phyloP scores from a whole-genome alignment of 495 filamentous ascomycete species.

The Penicillium waksmanii region DNA sequence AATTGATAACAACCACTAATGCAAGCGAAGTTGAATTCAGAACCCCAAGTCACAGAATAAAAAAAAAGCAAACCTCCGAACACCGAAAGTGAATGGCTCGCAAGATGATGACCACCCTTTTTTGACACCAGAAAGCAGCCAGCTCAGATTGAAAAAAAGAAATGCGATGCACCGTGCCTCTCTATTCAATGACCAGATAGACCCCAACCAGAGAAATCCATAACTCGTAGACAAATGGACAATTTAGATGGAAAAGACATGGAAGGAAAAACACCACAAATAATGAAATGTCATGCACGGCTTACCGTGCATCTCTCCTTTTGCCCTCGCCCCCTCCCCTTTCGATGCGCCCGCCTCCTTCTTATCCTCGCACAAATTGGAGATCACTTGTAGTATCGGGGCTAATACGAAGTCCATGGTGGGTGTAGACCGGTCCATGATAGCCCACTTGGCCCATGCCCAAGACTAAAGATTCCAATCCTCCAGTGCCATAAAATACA shows the following conservation, averaged over 20 bases:
- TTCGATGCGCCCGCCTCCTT: conserved; percentile 11
- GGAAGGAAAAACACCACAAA: conserved; percentile 3
- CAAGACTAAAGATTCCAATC: conserved; percentile 23
- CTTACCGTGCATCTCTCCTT: conserved; percentile 6
- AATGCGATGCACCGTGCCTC: conserved; percentile 18
- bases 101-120: conserved; percentile 9
- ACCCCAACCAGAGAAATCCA: neutral
- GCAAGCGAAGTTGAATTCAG: neutral
- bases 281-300: conserved; percentile 9
- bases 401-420: conserved; percentile 23
- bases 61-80: conserved; percentile 7
- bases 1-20: conserved; percentile 1
- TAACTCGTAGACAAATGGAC: conserved; percentile 10
- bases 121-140: conserved; percentile 14
- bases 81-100: conserved; percentile 2
- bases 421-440: conserved; percentile 8
- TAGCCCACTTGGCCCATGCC: conserved; percentile 25
- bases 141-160: neutral
- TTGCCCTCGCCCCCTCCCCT: conserved; percentile 6
- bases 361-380: conserved; percentile 22
- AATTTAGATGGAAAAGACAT: conserved; percentile 5
- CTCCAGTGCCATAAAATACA: conserved; percentile 30
- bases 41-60: conserved; percentile 5
- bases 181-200: conserved; percentile 16
- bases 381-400: conserved; percentile 26